Evolutionary conservation across 2,329 filamentous ascomycete species (phyloP).

Genomic region (Botrytis porri): DNA sequence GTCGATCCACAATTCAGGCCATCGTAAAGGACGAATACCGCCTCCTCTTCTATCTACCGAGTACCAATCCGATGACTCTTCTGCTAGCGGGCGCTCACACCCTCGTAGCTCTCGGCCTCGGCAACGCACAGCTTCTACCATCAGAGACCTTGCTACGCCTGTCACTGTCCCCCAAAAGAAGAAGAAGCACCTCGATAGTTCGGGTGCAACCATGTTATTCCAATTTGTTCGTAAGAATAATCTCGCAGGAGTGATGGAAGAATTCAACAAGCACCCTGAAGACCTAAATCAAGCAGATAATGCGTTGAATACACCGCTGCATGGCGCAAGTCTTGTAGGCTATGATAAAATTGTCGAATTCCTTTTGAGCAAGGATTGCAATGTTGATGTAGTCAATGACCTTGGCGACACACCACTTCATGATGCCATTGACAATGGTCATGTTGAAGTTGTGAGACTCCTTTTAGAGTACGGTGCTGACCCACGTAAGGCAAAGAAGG

Average conservation of each 20-base stretch:
- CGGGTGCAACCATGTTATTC: conserved; percentile 87
- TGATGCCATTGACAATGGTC: conserved; percentile 94
- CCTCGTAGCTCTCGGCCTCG: conserved; percentile 57
- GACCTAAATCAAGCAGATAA: conserved; percentile 89
- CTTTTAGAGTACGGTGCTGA: conserved; percentile 86
- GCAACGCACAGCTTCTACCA: conserved; percentile 53
- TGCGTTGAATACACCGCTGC: conserved; percentile 92
- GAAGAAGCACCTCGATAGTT: conserved; percentile 87
- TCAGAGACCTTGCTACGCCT: conserved; percentile 60
- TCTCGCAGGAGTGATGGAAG: conserved; percentile 69
- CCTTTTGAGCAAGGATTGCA: conserved; percentile 79
- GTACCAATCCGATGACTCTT: conserved; percentile 67
- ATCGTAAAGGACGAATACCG: conserved; percentile 61
- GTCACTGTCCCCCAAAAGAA: conserved; percentile 61
- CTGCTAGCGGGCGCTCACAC: conserved; percentile 57
- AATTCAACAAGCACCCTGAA: conserved; percentile 72
- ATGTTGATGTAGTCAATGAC: conserved; percentile 73
- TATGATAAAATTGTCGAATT: conserved; percentile 84
- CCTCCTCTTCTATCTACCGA: conserved; percentile 59
- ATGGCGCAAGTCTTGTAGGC: conserved; percentile 87
- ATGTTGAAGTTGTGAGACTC: conserved; percentile 81
- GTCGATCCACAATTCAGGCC: conserved; percentile 52
- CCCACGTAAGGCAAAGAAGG: conserved; percentile 82
- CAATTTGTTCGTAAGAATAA: conserved; percentile 81
- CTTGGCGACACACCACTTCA: conserved; percentile 91